These are phyloP conservation scores for Eucalyptus regnans DNA, from an alignment of 345 rosid species.

Conservation along the genomic window DNA sequence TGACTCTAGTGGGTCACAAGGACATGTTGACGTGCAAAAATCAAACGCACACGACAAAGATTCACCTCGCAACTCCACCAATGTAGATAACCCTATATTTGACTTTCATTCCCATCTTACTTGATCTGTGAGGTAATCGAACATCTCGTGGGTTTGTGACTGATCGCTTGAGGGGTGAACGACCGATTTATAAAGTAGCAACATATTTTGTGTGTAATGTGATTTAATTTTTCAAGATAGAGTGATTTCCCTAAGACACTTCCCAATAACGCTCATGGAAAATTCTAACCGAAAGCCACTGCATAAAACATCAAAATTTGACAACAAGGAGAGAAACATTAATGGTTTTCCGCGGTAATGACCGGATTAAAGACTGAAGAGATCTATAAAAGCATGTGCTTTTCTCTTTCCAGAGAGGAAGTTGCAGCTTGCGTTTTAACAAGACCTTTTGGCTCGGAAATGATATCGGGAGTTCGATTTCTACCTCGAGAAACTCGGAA, in stretches of 20 bases:
- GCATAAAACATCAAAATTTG: not conserved
- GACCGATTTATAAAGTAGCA: not conserved
- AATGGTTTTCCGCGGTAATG: not conserved
- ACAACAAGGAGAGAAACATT: not conserved
- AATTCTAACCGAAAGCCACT: not conserved
- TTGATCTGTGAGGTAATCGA: not conserved
- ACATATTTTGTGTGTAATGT: not conserved
- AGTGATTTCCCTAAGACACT: not conserved
- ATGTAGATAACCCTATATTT: not conserved
- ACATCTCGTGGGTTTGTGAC: not conserved
- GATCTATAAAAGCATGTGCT: not conserved
- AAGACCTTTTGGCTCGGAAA: not conserved
- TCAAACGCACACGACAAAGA: not conserved
- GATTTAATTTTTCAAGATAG: not conserved
- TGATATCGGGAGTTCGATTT: not conserved
- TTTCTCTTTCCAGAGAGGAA: not conserved
- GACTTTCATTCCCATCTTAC: not conserved
- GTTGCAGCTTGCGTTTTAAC: not conserved
- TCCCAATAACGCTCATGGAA: not conserved
- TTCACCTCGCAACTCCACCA: too few relatives aligned
- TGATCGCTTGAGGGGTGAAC: not conserved
- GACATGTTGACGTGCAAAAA: not conserved
- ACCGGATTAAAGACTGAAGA: not conserved
- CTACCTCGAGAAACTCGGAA: not conserved
- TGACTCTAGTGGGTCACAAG: not conserved